Percentiles rank a stretch among this genome's conserved stretches.
Evolutionary conservation across 345 rosid genomes (phyloP).

Genomic region (Gossypium anomalum): DNA sequence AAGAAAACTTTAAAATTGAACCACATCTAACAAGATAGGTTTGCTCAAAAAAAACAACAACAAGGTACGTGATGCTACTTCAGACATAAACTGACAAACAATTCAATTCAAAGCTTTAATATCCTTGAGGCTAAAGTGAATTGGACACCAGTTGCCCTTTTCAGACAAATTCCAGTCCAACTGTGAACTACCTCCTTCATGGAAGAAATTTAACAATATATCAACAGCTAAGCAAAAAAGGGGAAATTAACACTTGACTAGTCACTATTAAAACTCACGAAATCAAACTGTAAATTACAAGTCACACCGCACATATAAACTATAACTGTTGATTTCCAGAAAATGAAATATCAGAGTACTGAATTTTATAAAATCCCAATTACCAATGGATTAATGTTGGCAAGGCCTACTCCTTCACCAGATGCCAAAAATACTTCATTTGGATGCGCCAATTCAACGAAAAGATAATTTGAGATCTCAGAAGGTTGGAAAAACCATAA

Average conservation of each 20-base stretch:
- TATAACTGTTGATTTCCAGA: not conserved
- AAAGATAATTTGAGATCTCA: constrained; percentile 51
- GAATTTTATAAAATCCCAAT: constrained; percentile 17
- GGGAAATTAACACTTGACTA: not conserved
- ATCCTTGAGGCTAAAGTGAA: not conserved
- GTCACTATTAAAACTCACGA: not conserved
- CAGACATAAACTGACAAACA: not conserved
- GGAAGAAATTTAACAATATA: not conserved
- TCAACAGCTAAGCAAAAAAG: not conserved
- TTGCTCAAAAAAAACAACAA: too few relatives aligned
- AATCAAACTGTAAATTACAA: not conserved
- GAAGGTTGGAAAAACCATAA: constrained; percentile 76
- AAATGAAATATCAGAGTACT: not conserved
- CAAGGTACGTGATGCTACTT: too few relatives aligned
- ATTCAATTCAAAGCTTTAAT: not conserved
- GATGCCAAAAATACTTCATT: constrained; percentile 84
- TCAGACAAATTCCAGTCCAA: not conserved
- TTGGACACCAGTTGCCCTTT: not conserved
- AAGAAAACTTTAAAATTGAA: not conserved
- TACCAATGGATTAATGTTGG: constrained; percentile 76
- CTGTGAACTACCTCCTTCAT: not conserved
- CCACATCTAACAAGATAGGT: not conserved
- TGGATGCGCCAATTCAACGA: constrained; percentile 25
- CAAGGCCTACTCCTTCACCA: constrained; percentile 74
- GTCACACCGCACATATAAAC: not conserved